Evolutionary conservation across 148 eudicot genomes (phyloP).

Genomic region (Heliosperma pusillum): DNA sequence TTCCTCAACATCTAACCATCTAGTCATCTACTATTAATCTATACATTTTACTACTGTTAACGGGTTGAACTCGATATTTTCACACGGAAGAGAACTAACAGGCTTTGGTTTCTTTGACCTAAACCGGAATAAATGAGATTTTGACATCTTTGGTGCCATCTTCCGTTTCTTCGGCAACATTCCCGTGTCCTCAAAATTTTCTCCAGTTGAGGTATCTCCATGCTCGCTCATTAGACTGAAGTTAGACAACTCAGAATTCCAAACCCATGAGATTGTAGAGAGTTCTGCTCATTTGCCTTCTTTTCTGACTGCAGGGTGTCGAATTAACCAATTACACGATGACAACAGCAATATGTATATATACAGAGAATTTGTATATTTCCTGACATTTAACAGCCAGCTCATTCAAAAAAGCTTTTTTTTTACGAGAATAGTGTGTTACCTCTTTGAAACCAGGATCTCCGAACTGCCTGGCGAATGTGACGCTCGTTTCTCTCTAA

Average conservation of each 20-base stretch:
- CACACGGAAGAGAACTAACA: conserved; percentile 8
- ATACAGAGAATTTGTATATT: neutral
- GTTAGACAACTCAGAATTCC: neutral
- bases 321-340: conserved; percentile 8
- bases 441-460: conserved; percentile 95
- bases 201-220: neutral
- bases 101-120: neutral
- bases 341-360: neutral
- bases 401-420: neutral
- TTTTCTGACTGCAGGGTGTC: conserved; percentile 27
- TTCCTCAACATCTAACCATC: conserved; percentile 6
- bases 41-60: neutral
- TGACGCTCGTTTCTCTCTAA: conserved; percentile 87
- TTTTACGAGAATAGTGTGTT: conserved; percentile 7
- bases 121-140: neutral
- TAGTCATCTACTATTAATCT: neutral
- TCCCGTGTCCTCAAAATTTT: neutral
- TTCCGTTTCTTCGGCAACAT: neutral
- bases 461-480: conserved; percentile 81
- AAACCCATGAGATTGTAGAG: neutral
- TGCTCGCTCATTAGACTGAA: neutral
- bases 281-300: conserved; percentile 25
- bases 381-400: neutral
- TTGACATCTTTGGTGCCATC: conserved; percentile 1
- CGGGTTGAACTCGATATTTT: neutral